Evolutionary conservation across 345 rosid species (phyloP).

Genomic region (Balakata baccata): DNA sequence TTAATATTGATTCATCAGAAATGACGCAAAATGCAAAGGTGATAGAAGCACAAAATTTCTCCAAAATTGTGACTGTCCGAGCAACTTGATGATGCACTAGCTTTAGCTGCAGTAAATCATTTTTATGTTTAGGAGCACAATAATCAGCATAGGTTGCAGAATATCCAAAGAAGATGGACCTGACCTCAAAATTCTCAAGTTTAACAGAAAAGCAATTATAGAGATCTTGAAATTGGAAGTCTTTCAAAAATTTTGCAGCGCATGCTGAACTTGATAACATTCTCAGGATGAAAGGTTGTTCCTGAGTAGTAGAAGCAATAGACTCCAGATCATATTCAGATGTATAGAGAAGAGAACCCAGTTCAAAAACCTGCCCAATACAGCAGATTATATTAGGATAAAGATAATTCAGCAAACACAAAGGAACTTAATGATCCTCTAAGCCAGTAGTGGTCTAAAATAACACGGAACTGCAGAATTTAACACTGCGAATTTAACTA

Average conservation of each 20-base stretch:
- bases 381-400: slow-evolving; percentile 19
- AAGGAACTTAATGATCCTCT: slow-evolving; percentile 1
- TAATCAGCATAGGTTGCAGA: slow-evolving; percentile 1
- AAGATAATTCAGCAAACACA: slow-evolving; percentile 1
- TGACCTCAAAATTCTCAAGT: slow-evolving; percentile 59
- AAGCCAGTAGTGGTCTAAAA: not conserved
- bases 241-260: slow-evolving; percentile 20
- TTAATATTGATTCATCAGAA: slow-evolving; percentile 55
- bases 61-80: slow-evolving; percentile 43
- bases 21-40: slow-evolving; percentile 53
- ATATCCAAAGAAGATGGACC: slow-evolving; percentile 18
- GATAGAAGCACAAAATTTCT: slow-evolving; percentile 50
- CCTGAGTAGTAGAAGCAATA: slow-evolving; percentile 33
- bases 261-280: slow-evolving; percentile 32
- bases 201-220: slow-evolving; percentile 56
- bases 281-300: slow-evolving; percentile 31
- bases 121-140: slow-evolving; percentile 19
- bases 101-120: slow-evolving; percentile 50
- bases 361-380: slow-evolving; percentile 48
- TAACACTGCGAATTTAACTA: not conserved
- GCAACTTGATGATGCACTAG: slow-evolving; percentile 38
- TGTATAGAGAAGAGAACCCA: slow-evolving; percentile 40
- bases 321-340: slow-evolving; percentile 39
- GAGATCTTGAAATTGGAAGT: slow-evolving; percentile 46
- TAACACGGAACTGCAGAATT: not conserved